Base-by-base conservation (phyloP, 805 yeast species). In the Yamadazyma akitaensis region DNA sequence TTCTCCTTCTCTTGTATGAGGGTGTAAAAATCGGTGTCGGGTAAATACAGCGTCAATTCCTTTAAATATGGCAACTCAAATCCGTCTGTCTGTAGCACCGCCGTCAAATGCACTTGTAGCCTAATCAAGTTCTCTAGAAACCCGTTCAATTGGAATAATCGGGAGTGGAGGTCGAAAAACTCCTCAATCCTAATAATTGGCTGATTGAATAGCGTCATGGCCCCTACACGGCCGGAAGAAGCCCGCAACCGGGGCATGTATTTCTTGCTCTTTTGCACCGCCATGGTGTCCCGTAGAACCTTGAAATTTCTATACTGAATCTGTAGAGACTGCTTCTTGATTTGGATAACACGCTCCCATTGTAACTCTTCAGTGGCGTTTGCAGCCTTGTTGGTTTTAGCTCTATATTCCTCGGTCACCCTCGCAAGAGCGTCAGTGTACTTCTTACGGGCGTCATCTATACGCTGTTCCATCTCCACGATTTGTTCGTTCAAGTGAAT, bases 1-100 rank as follows among this genome's bases (percentile, higher is more conserved):
- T 55, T 49, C 50, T 68, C 71, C 45, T 68, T 69, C 35, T 58
- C 58, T 41, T 65, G 66, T 4, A 72, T 63, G 18, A 68, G 53
- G 19, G 58, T 53, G 34, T 56, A 62, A 47, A 62, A 63, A 11
- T 51, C 54, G 9, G 56, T 38, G 41, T 58, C 55, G 1, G 69
- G 69, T 16, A 64, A 44, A 31, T 47, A 55, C 19, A 35, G 44
- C 11, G 16, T 28, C 26, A 64, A 48, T 42, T 64, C 68, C 8
- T 45, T 42, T n/a, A 63, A 43, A 35, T 67, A 62, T 1, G 68
- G 69, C 12, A 64, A 40, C 17, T 51, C 37, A 5, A 55, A 24
- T 10, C 13, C 19, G 13, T 43, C 41, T 8, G n/a, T 8, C 9
- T 57, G 51, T 52, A 57, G 66, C 52, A 54, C 49, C 18, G 30